A percentile compares a stretch with the other conserved stretches of the same genome.
phyloP scores from a whole-genome alignment of 352 stramenopile genomes.

The Globisporangium camurandrum region DNA sequence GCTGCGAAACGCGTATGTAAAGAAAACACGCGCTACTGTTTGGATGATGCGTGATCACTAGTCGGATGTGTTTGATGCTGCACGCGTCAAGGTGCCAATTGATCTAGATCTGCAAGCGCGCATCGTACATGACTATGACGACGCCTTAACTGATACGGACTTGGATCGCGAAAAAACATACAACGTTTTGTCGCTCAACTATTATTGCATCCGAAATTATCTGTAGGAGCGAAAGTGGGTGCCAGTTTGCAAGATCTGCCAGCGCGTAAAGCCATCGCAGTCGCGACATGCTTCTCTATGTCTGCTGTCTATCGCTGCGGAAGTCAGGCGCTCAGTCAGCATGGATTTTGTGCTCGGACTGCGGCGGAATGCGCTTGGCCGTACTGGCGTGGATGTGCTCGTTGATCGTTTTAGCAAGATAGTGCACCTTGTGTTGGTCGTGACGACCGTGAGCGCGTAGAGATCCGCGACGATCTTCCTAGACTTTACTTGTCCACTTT shows the following conservation, averaged over 20 bases:
- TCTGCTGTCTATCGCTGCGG: too few species aligned
- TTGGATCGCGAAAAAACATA: neutral
- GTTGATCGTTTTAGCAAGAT: slow-evolving; percentile 29
- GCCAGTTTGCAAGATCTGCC: too few species aligned
- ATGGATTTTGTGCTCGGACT: slow-evolving; percentile 5
- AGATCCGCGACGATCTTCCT: too few species aligned
- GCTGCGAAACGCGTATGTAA: too few species aligned
- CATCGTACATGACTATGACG: neutral
- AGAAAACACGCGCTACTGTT: neutral
- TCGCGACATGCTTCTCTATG: too few species aligned
- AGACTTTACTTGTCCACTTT: too few species aligned
- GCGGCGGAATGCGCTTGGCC: slow-evolving; percentile 1
- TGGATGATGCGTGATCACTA: neutral
- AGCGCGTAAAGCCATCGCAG: too few species aligned
- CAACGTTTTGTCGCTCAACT: slow-evolving; percentile 5
- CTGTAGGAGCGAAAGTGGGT: too few species aligned
- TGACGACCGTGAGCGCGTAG: too few species aligned
- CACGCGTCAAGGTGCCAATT: neutral
- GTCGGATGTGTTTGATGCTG: neutral
- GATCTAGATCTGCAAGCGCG: neutral
- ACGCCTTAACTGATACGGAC: neutral
- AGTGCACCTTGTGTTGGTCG: slow-evolving; percentile 10
- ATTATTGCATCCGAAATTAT: neutral
- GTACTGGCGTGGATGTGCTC: slow-evolving; percentile 16
- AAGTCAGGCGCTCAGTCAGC: too few species aligned